phyloP scores from a whole-genome alignment of 768 basidiomycete species.

The Mycena crocata region DNA sequence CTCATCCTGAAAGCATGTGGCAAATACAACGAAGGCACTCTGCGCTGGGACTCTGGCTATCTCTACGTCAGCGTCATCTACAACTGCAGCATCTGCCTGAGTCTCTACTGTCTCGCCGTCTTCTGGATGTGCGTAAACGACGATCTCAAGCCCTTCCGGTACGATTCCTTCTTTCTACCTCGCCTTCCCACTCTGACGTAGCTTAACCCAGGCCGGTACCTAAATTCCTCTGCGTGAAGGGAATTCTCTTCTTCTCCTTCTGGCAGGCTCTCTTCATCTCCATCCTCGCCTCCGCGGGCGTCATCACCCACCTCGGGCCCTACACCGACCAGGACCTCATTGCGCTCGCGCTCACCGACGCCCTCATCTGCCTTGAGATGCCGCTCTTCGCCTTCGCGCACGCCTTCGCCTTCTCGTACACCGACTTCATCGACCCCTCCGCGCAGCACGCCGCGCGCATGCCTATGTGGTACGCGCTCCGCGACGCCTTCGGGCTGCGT shows the following conservation, averaged over 20 bases:
- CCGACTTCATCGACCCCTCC: conserved; percentile 78
- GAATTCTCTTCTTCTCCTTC: conserved; percentile 97
- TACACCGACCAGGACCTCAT: conserved; percentile 78
- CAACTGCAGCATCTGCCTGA: conserved; percentile 83
- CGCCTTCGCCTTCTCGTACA: conserved; percentile 93
- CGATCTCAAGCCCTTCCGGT: conserved; percentile 92
- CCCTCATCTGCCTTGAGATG: conserved; percentile 96
- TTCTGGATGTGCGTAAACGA: conserved; percentile 95
- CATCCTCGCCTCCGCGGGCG: conserved; percentile 85
- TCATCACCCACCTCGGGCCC: conserved; percentile 83
- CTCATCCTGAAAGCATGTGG: conserved; percentile 88
- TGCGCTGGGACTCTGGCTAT: conserved; percentile 88
- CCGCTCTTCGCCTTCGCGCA: conserved; percentile 96
- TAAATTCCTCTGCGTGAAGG: conserved; percentile 99
- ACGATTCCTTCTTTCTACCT: conserved; percentile 36
- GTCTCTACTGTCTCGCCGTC: conserved; percentile 91
- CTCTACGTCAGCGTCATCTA: conserved; percentile 91
- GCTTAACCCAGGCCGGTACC: conserved; percentile 76
- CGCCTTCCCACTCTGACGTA: neutral
- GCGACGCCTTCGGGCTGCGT: conserved; percentile 87
- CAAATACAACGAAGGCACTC: conserved; percentile 91
- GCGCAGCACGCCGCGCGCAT: conserved; percentile 85
- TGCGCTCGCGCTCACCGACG: conserved; percentile 90
- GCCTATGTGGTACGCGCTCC: conserved; percentile 86
- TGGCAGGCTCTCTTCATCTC: conserved; percentile 95